Evolutionary conservation across 306 rosid species (phyloP), one percentile per base, ranked within the genome.

Genomic region (Spatholobus suberectus): DNA sequence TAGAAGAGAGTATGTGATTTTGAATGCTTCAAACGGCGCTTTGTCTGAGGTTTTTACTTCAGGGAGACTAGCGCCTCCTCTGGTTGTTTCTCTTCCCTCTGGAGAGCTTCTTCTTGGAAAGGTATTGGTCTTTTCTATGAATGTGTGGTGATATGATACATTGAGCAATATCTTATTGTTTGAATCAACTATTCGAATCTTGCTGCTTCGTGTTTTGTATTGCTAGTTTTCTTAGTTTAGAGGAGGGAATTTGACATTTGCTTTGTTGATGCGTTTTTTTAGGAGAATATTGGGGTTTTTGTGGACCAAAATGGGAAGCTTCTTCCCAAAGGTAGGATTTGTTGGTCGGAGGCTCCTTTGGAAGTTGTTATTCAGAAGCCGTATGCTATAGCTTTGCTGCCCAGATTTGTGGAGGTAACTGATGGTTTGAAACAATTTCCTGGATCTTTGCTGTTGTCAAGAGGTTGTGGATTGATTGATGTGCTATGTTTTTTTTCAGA

Each of bases 101-200:
- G 99, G 99, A n/a, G 97, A 96, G 76, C 95, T 96, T 85, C 99
- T 96, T 80, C 98, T 96, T 24, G 97, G 98, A 52, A 96, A 96
- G 98, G 99, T 96, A 79, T 75, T 82, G 3, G 82, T 49, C 20
- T 40, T 69, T 78, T 76, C 9, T 15, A 67, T 58, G 49, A 83
- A 40, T 76, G 69, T 38, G 80, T 63, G 52, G 13, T 40, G 24
- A 7, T 32, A 5, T 35, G 12, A 32, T 82, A 12, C 54, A 43
- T 54, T 52, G 37, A 43, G 57, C 0, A 2, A 21, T 41, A 41
- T 49, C 20, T 13, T 14, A 5, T 11, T 23, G 54, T 11, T 67
- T 9, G 0, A 21, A 35, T 12, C 54, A 54, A 35, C 18, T 70
- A 7, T 68, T 18, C 10, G 35, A 35, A 34, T 51, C 23, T 41